Conservation (phyloP, 768 basidiomycete species). For the Russula sp. region DNA sequence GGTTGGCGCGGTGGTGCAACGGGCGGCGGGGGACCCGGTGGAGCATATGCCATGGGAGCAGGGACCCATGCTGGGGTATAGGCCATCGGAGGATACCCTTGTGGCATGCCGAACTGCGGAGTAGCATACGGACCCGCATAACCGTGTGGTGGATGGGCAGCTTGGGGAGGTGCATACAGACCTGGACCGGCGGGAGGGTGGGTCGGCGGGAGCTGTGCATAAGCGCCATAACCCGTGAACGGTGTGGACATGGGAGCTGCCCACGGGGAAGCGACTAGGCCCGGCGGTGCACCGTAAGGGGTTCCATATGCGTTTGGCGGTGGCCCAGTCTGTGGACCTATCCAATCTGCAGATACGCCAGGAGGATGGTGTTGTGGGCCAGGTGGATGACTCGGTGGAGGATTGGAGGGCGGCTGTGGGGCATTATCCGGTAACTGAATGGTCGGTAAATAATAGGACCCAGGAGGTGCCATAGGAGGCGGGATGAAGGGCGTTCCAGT, state of each 20-base stretch:
- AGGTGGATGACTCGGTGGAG: conserved; percentile 9
- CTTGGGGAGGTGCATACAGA: background rate
- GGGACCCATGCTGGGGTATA: conserved; percentile 10
- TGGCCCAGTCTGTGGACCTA: conserved; percentile 23
- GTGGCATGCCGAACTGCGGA: conserved; percentile 16
- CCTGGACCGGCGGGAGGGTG: conserved; percentile 4
- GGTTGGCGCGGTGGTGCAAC: conserved; percentile 26
- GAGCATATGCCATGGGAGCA: conserved; percentile 9
- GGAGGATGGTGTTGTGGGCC: conserved; percentile 22
- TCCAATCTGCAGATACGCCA: conserved; percentile 32
- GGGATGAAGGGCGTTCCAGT: conserved; percentile 24
- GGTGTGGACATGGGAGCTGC: conserved; percentile 12
- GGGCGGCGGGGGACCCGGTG: conserved; percentile 22
- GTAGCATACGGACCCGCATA: conserved; percentile 16
- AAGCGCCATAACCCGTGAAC: conserved; percentile 29
- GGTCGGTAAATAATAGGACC: conserved; percentile 33
- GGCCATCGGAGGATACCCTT: conserved; percentile 15
- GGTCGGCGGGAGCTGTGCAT: conserved; percentile 30
- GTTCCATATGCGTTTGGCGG: conserved; percentile 21
- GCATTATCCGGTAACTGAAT: conserved; percentile 26
- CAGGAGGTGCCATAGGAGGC: conserved; percentile 22
- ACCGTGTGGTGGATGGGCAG: conserved; percentile 8
- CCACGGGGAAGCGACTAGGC: conserved; percentile 12
- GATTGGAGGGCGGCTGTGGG: background rate
- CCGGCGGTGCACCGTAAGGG: conserved; percentile 1